Percentiles rank a stretch among this genome's conserved stretches.
phyloP scores from a whole-genome alignment of 1,139 yeast genomes.

The Candida frijolesensis region DNA sequence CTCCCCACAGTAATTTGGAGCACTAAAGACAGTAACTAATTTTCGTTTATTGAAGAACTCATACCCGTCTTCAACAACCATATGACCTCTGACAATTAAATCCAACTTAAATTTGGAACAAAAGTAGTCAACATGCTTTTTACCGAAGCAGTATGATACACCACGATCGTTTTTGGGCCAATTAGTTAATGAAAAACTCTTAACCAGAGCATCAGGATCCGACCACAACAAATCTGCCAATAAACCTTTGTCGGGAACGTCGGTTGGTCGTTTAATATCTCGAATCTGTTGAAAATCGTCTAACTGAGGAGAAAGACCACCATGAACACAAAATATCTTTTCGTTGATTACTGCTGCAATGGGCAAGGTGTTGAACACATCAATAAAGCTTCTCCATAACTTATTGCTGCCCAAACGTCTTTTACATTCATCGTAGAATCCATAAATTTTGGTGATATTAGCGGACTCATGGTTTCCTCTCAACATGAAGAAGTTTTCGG shows the following conservation, averaged over 20 bases:
- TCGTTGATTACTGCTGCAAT: constrained; percentile 86
- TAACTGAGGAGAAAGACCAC: constrained; percentile 82
- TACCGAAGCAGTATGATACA: constrained; percentile 80
- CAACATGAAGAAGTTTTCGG: constrained; percentile 89
- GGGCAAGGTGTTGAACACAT: constrained; percentile 83
- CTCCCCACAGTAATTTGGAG: constrained; percentile 98
- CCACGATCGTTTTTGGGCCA: constrained; percentile 91
- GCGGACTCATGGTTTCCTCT: constrained; percentile 98
- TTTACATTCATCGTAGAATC: constrained; percentile 96
- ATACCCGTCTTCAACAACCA: constrained; percentile 98
- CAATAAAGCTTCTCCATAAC: constrained; percentile 76
- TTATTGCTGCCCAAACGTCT: constrained; percentile 65
- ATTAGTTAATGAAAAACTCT: constrained; percentile 41
- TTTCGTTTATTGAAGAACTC: constrained; percentile 95
- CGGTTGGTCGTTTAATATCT: constrained; percentile 77
- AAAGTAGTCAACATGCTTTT: constrained; percentile 70
- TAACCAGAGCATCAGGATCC: constrained; percentile 71
- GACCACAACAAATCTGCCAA: constrained; percentile 86
- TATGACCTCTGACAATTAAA: constrained; percentile 81
- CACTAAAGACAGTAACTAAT: constrained; percentile 91
- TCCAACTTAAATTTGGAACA: constrained; percentile 74
- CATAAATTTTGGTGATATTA: constrained; percentile 91
- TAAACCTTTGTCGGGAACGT: constrained; percentile 81
- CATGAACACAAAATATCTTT: constrained; percentile 86
- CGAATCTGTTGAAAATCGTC: constrained; percentile 67